Conservation (phyloP, 2,329 filamentous ascomycete species). For the Penicillium sp. region DNA sequence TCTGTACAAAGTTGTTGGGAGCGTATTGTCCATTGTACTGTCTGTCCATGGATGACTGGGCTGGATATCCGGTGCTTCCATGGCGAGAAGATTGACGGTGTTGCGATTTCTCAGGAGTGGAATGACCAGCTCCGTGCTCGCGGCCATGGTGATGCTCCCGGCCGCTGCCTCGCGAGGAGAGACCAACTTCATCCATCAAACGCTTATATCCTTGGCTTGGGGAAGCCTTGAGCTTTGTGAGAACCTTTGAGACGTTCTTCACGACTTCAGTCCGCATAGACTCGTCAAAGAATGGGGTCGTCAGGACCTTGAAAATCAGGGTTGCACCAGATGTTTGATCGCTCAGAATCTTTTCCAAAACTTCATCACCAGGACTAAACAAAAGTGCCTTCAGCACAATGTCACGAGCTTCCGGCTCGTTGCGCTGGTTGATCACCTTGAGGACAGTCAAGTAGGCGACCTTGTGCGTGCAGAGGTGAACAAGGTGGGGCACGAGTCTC, state of each 20-base stretch:
- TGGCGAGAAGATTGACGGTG: conserved; percentile 44
- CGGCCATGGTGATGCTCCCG: conserved; percentile 42
- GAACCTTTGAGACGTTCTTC: conserved; percentile 84
- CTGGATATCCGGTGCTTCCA: conserved; percentile 34
- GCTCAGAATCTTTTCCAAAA: conserved; percentile 81
- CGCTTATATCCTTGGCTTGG: conserved; percentile 96
- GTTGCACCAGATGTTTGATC: conserved; percentile 92
- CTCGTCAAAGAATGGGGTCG: conserved; percentile 96
- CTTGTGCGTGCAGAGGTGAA: conserved; percentile 96
- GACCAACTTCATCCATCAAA: conserved; percentile 94
- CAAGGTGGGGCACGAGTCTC: conserved; percentile 83
- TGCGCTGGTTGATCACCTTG: conserved; percentile 97
- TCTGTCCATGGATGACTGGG: conserved; percentile 40
- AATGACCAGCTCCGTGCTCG: conserved; percentile 34
- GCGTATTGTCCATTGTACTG: conserved; percentile 43
- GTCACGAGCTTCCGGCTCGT: conserved; percentile 87
- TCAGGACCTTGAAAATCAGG: conserved; percentile 96
- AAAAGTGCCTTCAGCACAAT: conserved; percentile 86
- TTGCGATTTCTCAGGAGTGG: conserved; percentile 42
- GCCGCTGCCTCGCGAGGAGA: conserved; percentile 56
- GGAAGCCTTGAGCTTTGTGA: conserved; percentile 86
- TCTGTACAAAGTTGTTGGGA: conserved; percentile 35
- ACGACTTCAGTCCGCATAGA: conserved; percentile 80
- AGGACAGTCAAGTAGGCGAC: conserved; percentile 95
- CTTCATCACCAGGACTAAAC: conserved; percentile 81